A percentile compares a stretch with the other conserved stretches of the same genome.
Conservation (phyloP, 108 stramenopile genomes). For the Cylindrotheca closterium region DNA sequence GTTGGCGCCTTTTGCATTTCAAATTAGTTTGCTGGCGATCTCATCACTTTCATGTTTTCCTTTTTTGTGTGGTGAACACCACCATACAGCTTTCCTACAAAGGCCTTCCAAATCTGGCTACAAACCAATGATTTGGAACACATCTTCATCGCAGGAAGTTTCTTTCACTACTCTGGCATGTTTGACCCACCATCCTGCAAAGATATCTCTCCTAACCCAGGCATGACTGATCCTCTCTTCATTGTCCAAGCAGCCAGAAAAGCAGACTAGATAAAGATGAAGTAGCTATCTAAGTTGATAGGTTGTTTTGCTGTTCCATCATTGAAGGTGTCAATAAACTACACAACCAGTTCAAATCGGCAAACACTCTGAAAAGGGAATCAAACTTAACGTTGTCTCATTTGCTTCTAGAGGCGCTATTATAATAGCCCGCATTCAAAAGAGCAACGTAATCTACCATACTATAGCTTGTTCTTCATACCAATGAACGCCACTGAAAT, state of each 20-base stretch:
- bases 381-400: too few relatives aligned
- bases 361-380: too few relatives aligned
- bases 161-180: conserved; percentile 88
- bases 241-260: conserved; percentile 83
- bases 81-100: conserved; percentile 41
- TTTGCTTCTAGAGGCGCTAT: too few relatives aligned
- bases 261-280: too few relatives aligned
- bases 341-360: too few relatives aligned
- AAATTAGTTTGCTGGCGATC: background rate
- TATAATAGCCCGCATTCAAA: too few relatives aligned
- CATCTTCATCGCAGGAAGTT: conserved; percentile 90
- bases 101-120: conserved; percentile 52
- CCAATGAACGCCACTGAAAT: conserved; percentile 20
- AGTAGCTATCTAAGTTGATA: too few relatives aligned
- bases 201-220: conserved; percentile 93
- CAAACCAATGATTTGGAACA: conserved; percentile 89
- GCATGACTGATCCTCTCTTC: conserved; percentile 89
- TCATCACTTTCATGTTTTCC: background rate
- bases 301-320: too few relatives aligned
- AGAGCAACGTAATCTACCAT: conserved; percentile 20
- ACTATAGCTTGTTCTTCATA: conserved; percentile 31
- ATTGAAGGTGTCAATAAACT: too few relatives aligned
- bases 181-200: conserved; percentile 81
- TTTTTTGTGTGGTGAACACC: too few relatives aligned
- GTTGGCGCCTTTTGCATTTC: background rate